These are phyloP conservation scores for Fusarium buharicum DNA, from an alignment of 2,329 filamentous ascomycete species.

Conservation along the genomic window DNA sequence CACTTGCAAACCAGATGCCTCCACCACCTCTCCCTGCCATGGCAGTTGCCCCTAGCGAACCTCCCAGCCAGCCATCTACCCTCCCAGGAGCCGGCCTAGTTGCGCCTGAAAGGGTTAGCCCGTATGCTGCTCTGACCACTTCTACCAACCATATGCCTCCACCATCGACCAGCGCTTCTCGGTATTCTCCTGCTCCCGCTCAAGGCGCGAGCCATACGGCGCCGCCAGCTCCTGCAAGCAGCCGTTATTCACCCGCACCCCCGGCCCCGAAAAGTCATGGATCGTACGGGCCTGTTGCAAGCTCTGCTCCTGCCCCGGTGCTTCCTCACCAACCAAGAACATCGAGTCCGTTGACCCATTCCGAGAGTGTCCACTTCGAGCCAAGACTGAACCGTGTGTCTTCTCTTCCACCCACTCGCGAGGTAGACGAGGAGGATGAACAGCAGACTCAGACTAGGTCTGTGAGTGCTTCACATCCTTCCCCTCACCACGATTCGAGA, in stretches of 20 bases:
- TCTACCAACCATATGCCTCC: conserved; percentile 48
- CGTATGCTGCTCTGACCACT: conserved; percentile 62
- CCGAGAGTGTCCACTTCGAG: conserved; percentile 69
- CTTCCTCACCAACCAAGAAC: conserved; percentile 71
- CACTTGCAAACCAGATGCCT: conserved; percentile 34
- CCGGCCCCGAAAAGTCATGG: conserved; percentile 54
- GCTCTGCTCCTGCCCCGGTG: conserved; percentile 55
- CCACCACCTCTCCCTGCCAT: conserved; percentile 30
- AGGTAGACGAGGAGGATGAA: conserved; percentile 69
- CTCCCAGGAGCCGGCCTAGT: conserved; percentile 56
- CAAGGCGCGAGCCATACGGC: conserved; percentile 45
- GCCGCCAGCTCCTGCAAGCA: conserved; percentile 55
- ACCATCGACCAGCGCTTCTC: conserved; percentile 51
- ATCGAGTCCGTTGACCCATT: conserved; percentile 73
- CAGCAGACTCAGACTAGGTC: conserved; percentile 42
- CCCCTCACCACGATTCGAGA: conserved; percentile 48
- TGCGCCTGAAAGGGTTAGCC: conserved; percentile 62
- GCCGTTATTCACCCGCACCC: conserved; percentile 65
- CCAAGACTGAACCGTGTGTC: conserved; percentile 64
- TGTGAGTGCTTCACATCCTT: conserved; percentile 43
- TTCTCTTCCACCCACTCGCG: conserved; percentile 69
- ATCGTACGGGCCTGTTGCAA: conserved; percentile 53
- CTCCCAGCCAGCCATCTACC: conserved; percentile 17
- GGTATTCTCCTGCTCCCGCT: conserved; percentile 71
- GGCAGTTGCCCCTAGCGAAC: conserved; percentile 21